Conservation (phyloP, 306 rosid species). For the Ormosia semicastrata region DNA sequence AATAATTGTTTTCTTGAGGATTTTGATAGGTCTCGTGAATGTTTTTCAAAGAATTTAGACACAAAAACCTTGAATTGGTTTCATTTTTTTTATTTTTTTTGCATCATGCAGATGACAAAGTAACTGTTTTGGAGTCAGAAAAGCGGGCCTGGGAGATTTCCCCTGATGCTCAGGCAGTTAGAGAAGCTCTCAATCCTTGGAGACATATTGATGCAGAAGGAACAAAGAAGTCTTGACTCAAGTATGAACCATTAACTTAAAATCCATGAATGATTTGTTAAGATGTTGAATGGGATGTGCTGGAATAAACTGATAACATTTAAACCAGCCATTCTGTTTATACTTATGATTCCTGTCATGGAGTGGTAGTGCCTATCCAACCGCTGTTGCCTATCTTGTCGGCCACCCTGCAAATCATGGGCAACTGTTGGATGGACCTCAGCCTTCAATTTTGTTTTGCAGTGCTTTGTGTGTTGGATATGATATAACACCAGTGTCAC, state of each 20-base stretch:
- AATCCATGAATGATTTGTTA: not conserved
- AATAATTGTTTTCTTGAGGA: not conserved
- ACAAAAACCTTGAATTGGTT: not conserved
- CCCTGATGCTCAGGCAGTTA: conserved; percentile 68
- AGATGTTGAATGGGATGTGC: not conserved
- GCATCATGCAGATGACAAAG: conserved; percentile 74
- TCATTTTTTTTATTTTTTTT: conserved; percentile 17
- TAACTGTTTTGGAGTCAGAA: conserved; percentile 83
- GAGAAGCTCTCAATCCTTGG: conserved; percentile 63
- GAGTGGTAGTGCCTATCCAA: not conserved
- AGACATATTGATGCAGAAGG: conserved; percentile 32
- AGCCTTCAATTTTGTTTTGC: not conserved
- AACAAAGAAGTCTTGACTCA: conserved; percentile 33
- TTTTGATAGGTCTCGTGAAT: not conserved
- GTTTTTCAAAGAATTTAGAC: not conserved
- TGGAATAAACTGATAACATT: not conserved
- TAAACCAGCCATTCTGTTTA: not conserved
- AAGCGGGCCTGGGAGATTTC: conserved; percentile 80
- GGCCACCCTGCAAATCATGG: not conserved
- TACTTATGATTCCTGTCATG: not conserved
- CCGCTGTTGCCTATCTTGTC: not conserved
- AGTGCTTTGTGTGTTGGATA: not conserved
- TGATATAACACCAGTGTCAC: not conserved
- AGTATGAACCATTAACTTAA: conserved; percentile 4
- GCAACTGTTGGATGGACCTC: not conserved